phyloP scores from a whole-genome alignment of 2,329 filamentous ascomycete species.

The Tolypocladium tundrense region DNA sequence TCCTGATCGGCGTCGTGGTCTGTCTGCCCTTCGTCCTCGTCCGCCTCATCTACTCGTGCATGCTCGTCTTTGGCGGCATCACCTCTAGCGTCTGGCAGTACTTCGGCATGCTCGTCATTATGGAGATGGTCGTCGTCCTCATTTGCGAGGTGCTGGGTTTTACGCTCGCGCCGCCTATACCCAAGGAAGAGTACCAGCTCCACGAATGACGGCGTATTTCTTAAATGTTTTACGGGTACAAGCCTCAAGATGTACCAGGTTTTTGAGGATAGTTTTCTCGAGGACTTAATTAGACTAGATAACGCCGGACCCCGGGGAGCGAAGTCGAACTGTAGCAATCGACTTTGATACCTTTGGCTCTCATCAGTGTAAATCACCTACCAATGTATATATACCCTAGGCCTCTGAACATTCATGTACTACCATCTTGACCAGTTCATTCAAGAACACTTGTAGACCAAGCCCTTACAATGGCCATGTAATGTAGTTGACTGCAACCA shows the following conservation, averaged over 20 bases:
- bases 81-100: slow-evolving; percentile 15
- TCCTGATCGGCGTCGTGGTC: slow-evolving; percentile 31
- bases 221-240: background rate
- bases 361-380: no score
- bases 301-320: no score
- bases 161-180: slow-evolving; percentile 9
- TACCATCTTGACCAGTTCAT: no score
- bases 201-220: background rate
- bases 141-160: slow-evolving; percentile 20
- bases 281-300: no score
- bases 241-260: background rate
- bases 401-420: no score
- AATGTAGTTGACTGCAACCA: no score
- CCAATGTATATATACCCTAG: no score
- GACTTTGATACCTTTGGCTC: background rate
- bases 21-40: slow-evolving; percentile 23
- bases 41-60: slow-evolving; percentile 19
- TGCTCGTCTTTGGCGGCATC: slow-evolving; percentile 16
- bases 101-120: slow-evolving; percentile 19
- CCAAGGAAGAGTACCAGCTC: background rate
- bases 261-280: background rate
- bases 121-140: slow-evolving; percentile 22
- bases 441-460: no score
- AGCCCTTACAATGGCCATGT: no score
- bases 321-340: background rate